phyloP scores from a whole-genome alignment of 805 yeast genomes.

The Lipomyces lipofer region DNA sequence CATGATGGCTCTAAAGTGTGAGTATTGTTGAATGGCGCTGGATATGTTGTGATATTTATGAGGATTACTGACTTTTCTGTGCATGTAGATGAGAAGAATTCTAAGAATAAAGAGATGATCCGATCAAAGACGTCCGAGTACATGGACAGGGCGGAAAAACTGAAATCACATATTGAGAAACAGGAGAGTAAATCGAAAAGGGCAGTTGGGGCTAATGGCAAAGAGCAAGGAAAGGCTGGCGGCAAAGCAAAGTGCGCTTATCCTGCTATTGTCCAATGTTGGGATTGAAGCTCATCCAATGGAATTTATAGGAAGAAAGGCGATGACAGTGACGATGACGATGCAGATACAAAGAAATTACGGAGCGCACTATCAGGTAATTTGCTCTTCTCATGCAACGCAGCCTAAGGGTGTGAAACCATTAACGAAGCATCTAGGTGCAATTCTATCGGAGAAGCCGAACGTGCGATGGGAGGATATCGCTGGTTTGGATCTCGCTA shows the following conservation, averaged over 20 bases:
- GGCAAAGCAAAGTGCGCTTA: conserved; percentile 24
- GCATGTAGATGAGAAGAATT: conserved; percentile 70
- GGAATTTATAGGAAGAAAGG: conserved; percentile 36
- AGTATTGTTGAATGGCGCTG: conserved; percentile 14
- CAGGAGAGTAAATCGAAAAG: conserved; percentile 42
- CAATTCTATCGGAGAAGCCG: conserved; percentile 88
- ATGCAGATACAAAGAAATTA: conserved; percentile 81
- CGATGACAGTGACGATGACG: conserved; percentile 57
- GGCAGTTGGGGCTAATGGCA: conserved; percentile 31
- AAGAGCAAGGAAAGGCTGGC: conserved; percentile 21
- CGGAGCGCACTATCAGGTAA: conserved; percentile 83
- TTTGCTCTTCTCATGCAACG: not conserved
- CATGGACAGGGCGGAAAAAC: conserved; percentile 86
- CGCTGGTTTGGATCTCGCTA: conserved; percentile 93
- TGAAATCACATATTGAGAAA: conserved; percentile 83
- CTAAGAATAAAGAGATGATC: conserved; percentile 82
- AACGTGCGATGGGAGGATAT: conserved; percentile 92
- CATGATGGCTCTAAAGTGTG: conserved; percentile 87
- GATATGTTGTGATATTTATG: not conserved
- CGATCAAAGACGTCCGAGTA: conserved; percentile 89
- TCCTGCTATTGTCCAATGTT: not conserved
- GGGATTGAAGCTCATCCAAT: not conserved
- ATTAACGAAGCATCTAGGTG: conserved; percentile 37
- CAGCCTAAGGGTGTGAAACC: not conserved
- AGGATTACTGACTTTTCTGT: not conserved